Evolutionary conservation across 148 eudicot genomes (phyloP), one percentile per base, ranked within the genome.

Genomic region (Mesembryanthemum crystallinum): DNA sequence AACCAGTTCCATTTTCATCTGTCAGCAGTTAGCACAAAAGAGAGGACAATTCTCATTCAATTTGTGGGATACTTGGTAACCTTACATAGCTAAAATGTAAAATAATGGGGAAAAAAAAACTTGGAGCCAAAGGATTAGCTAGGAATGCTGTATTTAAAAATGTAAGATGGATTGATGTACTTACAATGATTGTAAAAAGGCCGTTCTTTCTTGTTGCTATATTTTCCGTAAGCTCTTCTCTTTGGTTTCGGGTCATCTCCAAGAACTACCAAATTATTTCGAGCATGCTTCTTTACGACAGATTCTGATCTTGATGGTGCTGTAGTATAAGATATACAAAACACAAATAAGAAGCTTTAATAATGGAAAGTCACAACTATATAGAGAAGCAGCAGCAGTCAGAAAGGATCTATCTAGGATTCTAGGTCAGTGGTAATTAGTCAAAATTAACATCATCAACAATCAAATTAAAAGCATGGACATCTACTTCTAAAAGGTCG

Each of bases 1-100:
- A 92, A 64, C 98, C 97, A 29, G 87, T 80, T 33, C 98, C 97
- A 82, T 82, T 95, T 82, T 85, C 88, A 89, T 94, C 98, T 94
- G 90, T 84, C 60, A n/a, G n/a, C n/a, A n/a, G 39, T 35, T 37
- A 18, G 21, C 24, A 67, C 74, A 45, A 45, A 37, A 39, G 29
- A 15, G 52, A 62, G 64, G 64, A 21, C 77, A 62, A 42, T 30
- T 39, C 62, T 43, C 32, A 58, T 42, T 28, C 35, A 15, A 60
- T 57, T 62, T 42, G 13, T 39, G 20, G 45, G 17, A 69, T 13
- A 67, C 12, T 67, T 37, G 57, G 30, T 23, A 15, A 5, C 52
- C 23, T 18, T 37, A 21, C 32, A 67, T 5, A 21, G 64, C 12
- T 0, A 47, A 10, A 35, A 52, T 64, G 27, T 15, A 45, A 6